Evolutionary conservation across 805 yeast species (phyloP).

Genomic region (Candida krabiensis): DNA sequence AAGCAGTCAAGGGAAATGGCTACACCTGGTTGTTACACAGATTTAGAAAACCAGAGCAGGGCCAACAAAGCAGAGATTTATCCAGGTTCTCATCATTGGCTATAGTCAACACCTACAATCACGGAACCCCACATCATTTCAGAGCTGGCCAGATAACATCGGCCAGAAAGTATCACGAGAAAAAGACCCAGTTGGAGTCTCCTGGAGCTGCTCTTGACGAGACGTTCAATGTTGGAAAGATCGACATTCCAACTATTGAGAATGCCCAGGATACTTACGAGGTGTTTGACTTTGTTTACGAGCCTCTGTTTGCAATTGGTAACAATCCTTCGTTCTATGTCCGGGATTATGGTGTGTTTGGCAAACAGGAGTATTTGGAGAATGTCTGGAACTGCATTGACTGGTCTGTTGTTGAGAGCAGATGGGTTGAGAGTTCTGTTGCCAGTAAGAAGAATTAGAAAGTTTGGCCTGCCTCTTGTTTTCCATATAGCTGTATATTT

Average conservation of each 20-base stretch:
- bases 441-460: constrained; percentile 2
- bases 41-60: constrained; percentile 31
- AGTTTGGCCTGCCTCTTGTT: too few species aligned
- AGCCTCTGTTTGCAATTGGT: constrained; percentile 71
- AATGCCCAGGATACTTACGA: constrained; percentile 44
- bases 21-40: constrained; percentile 84
- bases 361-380: constrained; percentile 68
- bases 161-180: constrained; percentile 33
- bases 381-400: constrained; percentile 77
- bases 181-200: constrained; percentile 18
- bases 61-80: constrained; percentile 22
- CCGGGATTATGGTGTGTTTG: constrained; percentile 76
- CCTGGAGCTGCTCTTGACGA: constrained; percentile 10
- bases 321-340: constrained; percentile 70
- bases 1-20: constrained; percentile 83
- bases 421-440: constrained; percentile 30
- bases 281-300: constrained; percentile 38
- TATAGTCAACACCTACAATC: constrained; percentile 80
- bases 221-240: constrained; percentile 13
- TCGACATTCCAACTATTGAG: constrained; percentile 33
- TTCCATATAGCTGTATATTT: too few species aligned
- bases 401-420: constrained; percentile 72
- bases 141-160: constrained; percentile 51
- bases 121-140: constrained; percentile 77
- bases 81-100: constrained; percentile 48